Evolutionary conservation across 1,139 yeast genomes (phyloP).

Genomic region (Yamadazyma siamensis): DNA sequence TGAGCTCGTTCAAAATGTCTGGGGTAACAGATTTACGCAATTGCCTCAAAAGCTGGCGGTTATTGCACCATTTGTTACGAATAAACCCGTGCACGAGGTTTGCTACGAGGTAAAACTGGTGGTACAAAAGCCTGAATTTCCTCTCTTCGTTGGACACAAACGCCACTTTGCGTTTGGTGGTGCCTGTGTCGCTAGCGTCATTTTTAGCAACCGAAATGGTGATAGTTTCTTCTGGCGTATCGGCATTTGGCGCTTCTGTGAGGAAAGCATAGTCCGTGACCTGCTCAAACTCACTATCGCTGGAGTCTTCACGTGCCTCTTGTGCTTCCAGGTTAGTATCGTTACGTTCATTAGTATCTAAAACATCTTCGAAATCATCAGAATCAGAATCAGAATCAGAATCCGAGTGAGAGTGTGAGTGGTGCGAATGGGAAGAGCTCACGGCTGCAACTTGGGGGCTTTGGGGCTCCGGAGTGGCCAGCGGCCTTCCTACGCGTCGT

Average conservation of each 20-base stretch:
- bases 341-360: conserved; percentile 14
- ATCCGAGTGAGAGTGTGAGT: too few species aligned
- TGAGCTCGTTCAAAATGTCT: conserved; percentile 46
- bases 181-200: too few species aligned
- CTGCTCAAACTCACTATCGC: conserved; percentile 24
- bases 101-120: conserved; percentile 53
- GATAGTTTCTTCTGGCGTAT: conserved; percentile 14
- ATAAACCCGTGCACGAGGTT: conserved; percentile 64
- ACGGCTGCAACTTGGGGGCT: too few species aligned
- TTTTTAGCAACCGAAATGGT: conserved; percentile 20
- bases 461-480: too few species aligned
- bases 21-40: conserved; percentile 46
- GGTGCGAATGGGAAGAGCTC: too few species aligned
- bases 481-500: too few species aligned
- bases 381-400: conserved; percentile 16
- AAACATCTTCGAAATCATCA: conserved; percentile 33
- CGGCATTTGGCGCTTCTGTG: conserved; percentile 2
- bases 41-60: conserved; percentile 33
- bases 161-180: conserved; percentile 20
- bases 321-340: conserved; percentile 1
- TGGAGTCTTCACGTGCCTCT: neutral
- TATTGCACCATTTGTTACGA: conserved; percentile 75
- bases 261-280: conserved; percentile 18
- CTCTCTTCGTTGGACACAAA: conserved; percentile 53
- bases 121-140: conserved; percentile 48